phyloP scores from a whole-genome alignment of 345 rosid species.

The Syzygium oleosum region DNA sequence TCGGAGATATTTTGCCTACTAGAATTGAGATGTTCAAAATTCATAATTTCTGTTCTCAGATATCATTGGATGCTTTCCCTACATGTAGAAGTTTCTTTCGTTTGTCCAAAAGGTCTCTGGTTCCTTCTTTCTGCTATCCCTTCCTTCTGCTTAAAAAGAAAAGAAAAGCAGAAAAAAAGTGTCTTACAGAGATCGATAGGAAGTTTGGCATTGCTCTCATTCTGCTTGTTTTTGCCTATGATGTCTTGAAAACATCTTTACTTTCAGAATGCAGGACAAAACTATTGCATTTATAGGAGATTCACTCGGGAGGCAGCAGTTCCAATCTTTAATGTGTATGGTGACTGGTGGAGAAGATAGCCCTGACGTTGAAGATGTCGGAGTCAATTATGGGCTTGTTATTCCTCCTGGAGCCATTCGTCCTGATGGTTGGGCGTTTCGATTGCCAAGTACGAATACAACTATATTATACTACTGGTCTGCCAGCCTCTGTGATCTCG shows the following conservation, averaged over 20 bases:
- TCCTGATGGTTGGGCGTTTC: constrained; percentile 68
- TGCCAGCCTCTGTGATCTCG: constrained; percentile 46
- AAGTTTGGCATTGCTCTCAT: not conserved
- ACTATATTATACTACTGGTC: constrained; percentile 77
- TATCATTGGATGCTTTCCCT: not conserved
- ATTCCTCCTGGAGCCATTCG: constrained; percentile 42
- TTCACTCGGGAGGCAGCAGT: constrained; percentile 76
- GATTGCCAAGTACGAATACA: constrained; percentile 54
- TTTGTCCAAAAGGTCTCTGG: not conserved
- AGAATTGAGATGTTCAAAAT: not conserved
- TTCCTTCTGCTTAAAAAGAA: not conserved
- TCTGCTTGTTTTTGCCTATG: not conserved
- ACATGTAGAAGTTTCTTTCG: not conserved
- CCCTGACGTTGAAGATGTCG: constrained; percentile 49
- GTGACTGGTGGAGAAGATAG: constrained; percentile 51
- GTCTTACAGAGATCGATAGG: not conserved
- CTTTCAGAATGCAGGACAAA: constrained; percentile 64
- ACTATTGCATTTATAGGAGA: constrained; percentile 82
- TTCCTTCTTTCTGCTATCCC: not conserved
- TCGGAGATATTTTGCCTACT: not conserved
- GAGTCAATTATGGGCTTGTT: constrained; percentile 49
- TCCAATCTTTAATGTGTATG: constrained; percentile 78
- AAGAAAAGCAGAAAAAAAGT: too few species aligned
- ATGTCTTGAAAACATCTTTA: not conserved
- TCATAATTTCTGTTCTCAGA: not conserved